Evolutionary conservation across 164 flowering plant genomes (phyloP).

Genomic region (Saururus chinensis): DNA sequence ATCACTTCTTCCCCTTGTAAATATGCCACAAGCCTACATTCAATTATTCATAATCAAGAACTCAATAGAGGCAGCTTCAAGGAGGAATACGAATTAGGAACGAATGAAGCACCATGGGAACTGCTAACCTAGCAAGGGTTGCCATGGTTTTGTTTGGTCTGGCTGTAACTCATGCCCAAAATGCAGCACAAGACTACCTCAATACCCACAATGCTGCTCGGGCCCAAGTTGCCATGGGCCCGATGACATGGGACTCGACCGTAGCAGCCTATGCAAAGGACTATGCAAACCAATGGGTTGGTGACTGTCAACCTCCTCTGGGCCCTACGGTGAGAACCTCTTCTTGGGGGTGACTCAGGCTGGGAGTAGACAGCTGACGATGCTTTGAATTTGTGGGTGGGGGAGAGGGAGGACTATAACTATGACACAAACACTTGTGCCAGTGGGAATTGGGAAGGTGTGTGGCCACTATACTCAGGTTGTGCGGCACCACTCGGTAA

Average conservation of each 20-base stretch:
- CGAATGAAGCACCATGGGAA: too few relatives aligned
- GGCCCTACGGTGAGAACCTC: conserved; percentile 39
- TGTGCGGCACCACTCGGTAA: conserved; percentile 28
- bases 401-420: neutral
- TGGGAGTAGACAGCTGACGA: neutral
- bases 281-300: conserved; percentile 12
- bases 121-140: too few relatives aligned
- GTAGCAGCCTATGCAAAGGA: conserved; percentile 17
- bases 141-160: too few relatives aligned
- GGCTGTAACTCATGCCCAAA: neutral
- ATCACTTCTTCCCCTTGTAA: too few relatives aligned
- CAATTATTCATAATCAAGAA: too few relatives aligned
- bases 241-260: conserved; percentile 1
- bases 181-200: neutral
- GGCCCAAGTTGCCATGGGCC: neutral
- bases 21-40: too few relatives aligned
- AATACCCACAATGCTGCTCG: neutral
- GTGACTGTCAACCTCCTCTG: conserved; percentile 25
- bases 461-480: too few relatives aligned
- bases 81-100: too few relatives aligned
- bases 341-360: conserved; percentile 25
- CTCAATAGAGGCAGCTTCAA: too few relatives aligned
- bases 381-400: conserved; percentile 1
- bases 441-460: conserved; percentile 3
- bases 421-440: conserved; percentile 7